These are phyloP conservation scores for Kwoniella shivajii DNA, from an alignment of 1,284 basidiomycete genomes.

Conservation along the genomic window DNA sequence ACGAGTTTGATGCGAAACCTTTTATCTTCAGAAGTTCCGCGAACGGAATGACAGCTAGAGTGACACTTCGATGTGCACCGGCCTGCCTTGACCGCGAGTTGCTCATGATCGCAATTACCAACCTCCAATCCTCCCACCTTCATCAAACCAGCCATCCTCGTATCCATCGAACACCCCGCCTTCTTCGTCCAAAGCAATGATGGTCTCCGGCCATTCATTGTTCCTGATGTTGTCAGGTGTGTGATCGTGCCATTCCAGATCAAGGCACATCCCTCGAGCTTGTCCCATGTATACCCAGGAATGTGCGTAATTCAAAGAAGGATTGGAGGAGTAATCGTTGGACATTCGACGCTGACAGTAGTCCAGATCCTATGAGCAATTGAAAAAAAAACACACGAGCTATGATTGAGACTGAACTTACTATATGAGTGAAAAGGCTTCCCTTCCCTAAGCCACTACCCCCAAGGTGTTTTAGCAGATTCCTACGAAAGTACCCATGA, in stretches of 20 bases:
- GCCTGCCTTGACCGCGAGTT: no score
- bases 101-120: no score
- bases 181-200: constrained; percentile 33
- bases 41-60: no score
- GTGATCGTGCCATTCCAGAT: constrained; percentile 39
- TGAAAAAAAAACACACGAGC: neutral
- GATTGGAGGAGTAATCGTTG: constrained; percentile 31
- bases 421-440: constrained; percentile 47
- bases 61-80: neutral
- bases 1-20: no score
- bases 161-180: constrained; percentile 46
- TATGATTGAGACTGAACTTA: constrained; percentile 22
- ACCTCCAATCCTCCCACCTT: constrained; percentile 49
- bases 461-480: constrained; percentile 56
- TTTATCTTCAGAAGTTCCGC: no score
- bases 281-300: constrained; percentile 49
- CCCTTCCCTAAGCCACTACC: constrained; percentile 26
- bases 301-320: constrained; percentile 46
- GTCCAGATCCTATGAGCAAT: no score
- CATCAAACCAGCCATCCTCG: constrained; percentile 45
- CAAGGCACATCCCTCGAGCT: constrained; percentile 51
- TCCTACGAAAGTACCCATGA: constrained; percentile 34
- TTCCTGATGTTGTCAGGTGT: constrained; percentile 25
- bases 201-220: constrained; percentile 26
- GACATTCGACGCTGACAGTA: constrained; percentile 38